Conservation (phyloP, 306 rosid species). For the Psophocarpus tetragonolobus region DNA sequence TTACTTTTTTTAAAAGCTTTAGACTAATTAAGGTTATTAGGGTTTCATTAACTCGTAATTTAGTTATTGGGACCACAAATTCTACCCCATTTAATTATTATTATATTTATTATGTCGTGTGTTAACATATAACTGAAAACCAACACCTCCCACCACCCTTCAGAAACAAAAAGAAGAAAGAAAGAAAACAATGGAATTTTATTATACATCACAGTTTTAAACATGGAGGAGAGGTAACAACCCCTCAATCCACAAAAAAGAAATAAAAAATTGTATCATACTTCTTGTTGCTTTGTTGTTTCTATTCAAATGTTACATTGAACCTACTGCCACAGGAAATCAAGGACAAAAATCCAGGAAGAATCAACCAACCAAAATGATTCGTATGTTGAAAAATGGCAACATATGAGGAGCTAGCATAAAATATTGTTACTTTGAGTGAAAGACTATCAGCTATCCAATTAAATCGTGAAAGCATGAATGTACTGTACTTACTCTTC, state of each 20-base stretch:
- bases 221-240: background rate
- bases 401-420: background rate
- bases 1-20: background rate
- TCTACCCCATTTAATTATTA: background rate
- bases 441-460: background rate
- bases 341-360: constrained; percentile 24
- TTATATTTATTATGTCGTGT: background rate
- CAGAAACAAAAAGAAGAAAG: background rate
- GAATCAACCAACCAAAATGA: constrained; percentile 1
- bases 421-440: background rate
- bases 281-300: background rate
- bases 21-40: background rate
- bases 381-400: constrained; percentile 8
- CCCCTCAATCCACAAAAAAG: background rate
- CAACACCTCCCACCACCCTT: background rate
- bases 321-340: background rate
- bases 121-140: constrained; percentile 4
- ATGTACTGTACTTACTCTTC: background rate
- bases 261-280: background rate
- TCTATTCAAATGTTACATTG: background rate
- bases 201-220: constrained; percentile 23
- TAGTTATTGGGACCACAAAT: constrained; percentile 11
- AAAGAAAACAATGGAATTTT: background rate
- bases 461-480: constrained; percentile 15
- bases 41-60: background rate